phyloP scores from a whole-genome alignment of 164 flowering plant species.

The Cinnamomum micranthum region DNA sequence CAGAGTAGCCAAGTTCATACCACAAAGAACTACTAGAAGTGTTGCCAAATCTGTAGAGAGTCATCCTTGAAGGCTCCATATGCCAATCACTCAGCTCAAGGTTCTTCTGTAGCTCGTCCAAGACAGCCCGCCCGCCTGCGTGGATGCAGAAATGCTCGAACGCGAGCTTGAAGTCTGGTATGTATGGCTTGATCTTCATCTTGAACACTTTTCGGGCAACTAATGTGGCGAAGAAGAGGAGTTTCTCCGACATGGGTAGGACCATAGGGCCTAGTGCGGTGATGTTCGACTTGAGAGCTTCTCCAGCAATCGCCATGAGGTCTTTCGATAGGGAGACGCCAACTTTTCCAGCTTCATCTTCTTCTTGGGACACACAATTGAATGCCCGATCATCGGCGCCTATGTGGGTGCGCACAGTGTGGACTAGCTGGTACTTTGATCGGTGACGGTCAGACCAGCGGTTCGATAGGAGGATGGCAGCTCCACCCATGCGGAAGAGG shows the following conservation, averaged over 20 bases:
- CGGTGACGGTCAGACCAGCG: constrained; percentile 19
- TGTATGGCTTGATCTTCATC: constrained; percentile 81
- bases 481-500: constrained; percentile 41
- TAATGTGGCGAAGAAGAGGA: constrained; percentile 66
- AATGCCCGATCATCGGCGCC: constrained; percentile 40
- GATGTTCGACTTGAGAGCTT: constrained; percentile 79
- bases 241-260: constrained; percentile 75
- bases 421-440: constrained; percentile 36
- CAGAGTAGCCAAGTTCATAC: constrained; percentile 52
- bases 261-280: constrained; percentile 83
- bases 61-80: constrained; percentile 88
- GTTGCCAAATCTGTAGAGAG: constrained; percentile 62
- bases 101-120: constrained; percentile 76
- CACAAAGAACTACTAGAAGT: constrained; percentile 77
- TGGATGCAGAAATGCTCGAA: constrained; percentile 47
- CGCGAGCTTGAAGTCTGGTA: constrained; percentile 18
- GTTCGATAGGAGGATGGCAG: constrained; percentile 41
- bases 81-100: constrained; percentile 71
- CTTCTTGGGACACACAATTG: constrained; percentile 35
- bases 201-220: constrained; percentile 56
- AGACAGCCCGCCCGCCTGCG: constrained; percentile 82
- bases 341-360: constrained; percentile 19
- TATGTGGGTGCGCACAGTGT: constrained; percentile 25
- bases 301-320: constrained; percentile 84
- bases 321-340: constrained; percentile 25